A percentile compares a stretch with the other conserved stretches of the same genome.
These are phyloP conservation scores for Hyphopichia wangnamkhiaoensis DNA, from an alignment of 1,139 yeast species.

Conservation along the genomic window DNA sequence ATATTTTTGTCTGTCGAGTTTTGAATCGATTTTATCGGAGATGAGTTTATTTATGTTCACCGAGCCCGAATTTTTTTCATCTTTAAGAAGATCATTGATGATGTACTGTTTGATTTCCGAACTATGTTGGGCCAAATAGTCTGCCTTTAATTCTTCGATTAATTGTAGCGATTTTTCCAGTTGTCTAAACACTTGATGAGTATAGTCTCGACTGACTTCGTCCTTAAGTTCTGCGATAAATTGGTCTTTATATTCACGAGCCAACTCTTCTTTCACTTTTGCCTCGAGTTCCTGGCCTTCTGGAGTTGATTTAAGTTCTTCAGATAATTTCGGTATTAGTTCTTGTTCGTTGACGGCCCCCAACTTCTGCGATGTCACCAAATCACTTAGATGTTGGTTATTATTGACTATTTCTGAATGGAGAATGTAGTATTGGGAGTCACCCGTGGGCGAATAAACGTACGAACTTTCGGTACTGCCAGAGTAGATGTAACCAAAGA, in stretches of 20 bases:
- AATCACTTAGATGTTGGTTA: neutral
- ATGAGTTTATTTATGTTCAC: constrained; percentile 1
- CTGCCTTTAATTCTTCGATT: constrained; percentile 17
- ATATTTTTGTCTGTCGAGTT: constrained; percentile 10
- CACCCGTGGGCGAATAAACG: neutral
- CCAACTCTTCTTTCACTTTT: constrained; percentile 7
- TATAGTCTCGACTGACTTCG: constrained; percentile 11
- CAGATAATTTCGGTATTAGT: constrained; percentile 3
- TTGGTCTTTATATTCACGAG: constrained; percentile 3
- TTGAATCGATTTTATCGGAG: constrained; percentile 8
- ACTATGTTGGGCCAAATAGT: constrained; percentile 15
- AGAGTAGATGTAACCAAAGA: constrained; percentile 1
- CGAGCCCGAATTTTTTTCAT: constrained; percentile 2
- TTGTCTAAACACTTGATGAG: constrained; percentile 12
- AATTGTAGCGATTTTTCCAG: constrained; percentile 14
- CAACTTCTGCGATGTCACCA: constrained; percentile 6
- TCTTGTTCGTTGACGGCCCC: neutral
- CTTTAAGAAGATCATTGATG: constrained; percentile 12
- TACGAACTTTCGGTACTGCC: neutral
- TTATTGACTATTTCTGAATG: constrained; percentile 8
- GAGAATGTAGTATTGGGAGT: constrained; percentile 1
- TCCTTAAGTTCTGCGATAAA: constrained; percentile 9
- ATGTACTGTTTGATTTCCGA: constrained; percentile 13
- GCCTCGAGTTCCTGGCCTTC: constrained; percentile 5
- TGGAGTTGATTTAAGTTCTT: neutral